Evolutionary conservation across 2,329 filamentous ascomycete species (phyloP).

Genomic region (Hymenoscyphus scutula): DNA sequence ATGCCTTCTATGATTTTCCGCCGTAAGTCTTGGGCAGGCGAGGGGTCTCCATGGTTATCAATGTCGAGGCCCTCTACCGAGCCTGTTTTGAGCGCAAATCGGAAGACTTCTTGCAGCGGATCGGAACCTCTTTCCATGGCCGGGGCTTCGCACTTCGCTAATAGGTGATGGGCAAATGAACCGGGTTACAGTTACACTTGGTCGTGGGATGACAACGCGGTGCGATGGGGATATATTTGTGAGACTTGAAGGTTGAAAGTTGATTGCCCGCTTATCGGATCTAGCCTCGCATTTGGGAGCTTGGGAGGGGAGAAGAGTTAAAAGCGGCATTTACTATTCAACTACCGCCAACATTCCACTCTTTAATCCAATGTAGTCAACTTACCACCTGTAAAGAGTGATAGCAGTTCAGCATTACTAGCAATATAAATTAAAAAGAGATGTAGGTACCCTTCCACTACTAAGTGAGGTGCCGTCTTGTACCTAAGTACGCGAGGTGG

Average conservation of each 20-base stretch:
- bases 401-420: too few species aligned
- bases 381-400: too few species aligned
- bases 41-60: constrained; percentile 15
- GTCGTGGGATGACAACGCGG: neutral
- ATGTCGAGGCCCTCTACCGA: constrained; percentile 9
- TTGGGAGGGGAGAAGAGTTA: too few species aligned
- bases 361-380: too few species aligned
- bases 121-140: constrained; percentile 23
- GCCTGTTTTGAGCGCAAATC: constrained; percentile 21
- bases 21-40: constrained; percentile 16
- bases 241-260: constrained; percentile 1
- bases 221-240: constrained; percentile 1
- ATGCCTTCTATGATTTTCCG: constrained; percentile 28
- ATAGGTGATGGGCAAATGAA: constrained; percentile 1
- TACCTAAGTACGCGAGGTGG: neutral
- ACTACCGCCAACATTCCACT: too few species aligned
- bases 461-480: too few species aligned
- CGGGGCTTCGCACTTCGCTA: neutral
- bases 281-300: neutral
- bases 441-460: too few species aligned
- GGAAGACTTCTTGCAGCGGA: constrained; percentile 28
- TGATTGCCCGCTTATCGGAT: neutral
- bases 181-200: constrained; percentile 9
- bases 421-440: too few species aligned
- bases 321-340: too few species aligned